Evolutionary conservation across 2,329 filamentous ascomycete genomes (phyloP).

Genomic region (Sarocladiaceae sp.): DNA sequence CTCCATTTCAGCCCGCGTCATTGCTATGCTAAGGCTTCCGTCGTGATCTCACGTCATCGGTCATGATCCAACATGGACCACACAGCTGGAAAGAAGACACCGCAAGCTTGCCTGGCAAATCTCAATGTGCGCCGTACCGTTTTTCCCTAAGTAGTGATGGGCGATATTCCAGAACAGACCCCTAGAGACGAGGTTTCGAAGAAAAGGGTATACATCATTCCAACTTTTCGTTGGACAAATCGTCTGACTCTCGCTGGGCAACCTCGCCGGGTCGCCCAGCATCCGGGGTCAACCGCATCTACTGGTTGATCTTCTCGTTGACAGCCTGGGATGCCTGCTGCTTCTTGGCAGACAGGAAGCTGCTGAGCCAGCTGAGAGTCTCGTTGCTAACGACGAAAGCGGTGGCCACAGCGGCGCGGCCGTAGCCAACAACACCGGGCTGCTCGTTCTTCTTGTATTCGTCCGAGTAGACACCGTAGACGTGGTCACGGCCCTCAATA

Average conservation of each 20-base stretch:
- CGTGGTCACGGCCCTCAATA: constrained; percentile 57
- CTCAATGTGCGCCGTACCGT: not conserved
- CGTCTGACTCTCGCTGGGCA: not conserved
- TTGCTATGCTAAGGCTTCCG: too few relatives aligned
- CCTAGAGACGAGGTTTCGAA: not conserved
- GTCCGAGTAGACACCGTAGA: constrained; percentile 50
- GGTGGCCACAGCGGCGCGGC: constrained; percentile 67
- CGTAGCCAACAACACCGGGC: constrained; percentile 59
- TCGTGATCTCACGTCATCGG: not conserved
- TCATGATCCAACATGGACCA: not conserved
- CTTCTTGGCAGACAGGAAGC: constrained; percentile 58
- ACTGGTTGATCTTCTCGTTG: constrained; percentile 48
- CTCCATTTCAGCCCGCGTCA: too few relatives aligned
- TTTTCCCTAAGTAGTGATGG: not conserved
- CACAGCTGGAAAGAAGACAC: not conserved
- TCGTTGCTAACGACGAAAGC: constrained; percentile 64
- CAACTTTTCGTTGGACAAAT: not conserved
- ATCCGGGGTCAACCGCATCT: constrained; percentile 15
- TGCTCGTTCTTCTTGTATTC: constrained; percentile 62
- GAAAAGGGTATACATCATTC: constrained; percentile 6
- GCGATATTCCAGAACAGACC: not conserved
- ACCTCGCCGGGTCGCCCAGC: not conserved
- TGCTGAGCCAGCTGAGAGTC: constrained; percentile 56
- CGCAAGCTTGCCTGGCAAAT: not conserved
- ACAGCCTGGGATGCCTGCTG: constrained; percentile 51